Evolutionary conservation across 2,329 filamentous ascomycete genomes (phyloP), one percentile per base, ranked within the genome.

Genomic region (Aureobasidium sp.): DNA sequence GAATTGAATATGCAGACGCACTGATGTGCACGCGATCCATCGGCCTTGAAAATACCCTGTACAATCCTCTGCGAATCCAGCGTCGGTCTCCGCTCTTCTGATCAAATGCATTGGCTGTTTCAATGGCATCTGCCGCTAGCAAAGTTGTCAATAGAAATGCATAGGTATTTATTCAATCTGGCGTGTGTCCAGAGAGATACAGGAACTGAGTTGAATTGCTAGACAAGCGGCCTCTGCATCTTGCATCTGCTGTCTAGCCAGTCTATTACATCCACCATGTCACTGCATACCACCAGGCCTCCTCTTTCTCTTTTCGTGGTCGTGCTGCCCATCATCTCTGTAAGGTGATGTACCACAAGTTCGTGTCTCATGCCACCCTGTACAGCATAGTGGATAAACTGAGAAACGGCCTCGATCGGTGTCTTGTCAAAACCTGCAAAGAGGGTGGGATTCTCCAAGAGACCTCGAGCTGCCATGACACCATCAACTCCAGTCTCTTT

Each of bases 391-490:
- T 72, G 76, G 70, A 87, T 71, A 64, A 88, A 86, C 12, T 71
- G 68, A 62, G 83, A 79, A 21, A 86, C 76, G 1, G 79, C 81
- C 42, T 79, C 75, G 78, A 79, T 83, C 2, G 82, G 78, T 57
- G 82, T 84, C 19, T 73, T 67, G 4, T 75, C 66, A 60, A 76
- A 62, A 40, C 80, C 76, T 0, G 79, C 75, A 66, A 84, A 87
- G 45, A 87, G 68, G 3, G 81, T 80, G 1, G 84, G 84, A 66
- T 87, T 86, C 60, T 80, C 73, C 37, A 87, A 75, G 2, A 87
- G 71, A 7, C 82, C 84, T 42, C 84, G 76, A 6, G 84, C 84
- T 17, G 84, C 81, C 84, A 88, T 87, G 53, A 87, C 78, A 30
- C 84, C 70, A 50, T 71, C 67, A 0, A 63, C 68, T 6, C 59